Base-by-base conservation (phyloP, 306 rosid genomes). In the Gastrolobium bilobum region DNA sequence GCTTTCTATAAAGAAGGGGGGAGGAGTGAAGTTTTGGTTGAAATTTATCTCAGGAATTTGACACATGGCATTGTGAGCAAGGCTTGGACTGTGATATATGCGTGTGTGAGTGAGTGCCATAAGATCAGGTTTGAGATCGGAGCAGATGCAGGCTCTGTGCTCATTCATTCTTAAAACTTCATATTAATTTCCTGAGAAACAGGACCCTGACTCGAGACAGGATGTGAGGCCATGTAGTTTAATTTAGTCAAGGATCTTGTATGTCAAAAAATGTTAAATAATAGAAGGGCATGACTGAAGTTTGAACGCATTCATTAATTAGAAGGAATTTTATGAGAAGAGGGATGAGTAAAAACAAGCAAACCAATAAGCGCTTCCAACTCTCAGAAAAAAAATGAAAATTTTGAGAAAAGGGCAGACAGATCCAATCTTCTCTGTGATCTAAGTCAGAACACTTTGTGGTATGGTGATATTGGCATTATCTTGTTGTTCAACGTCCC, bases 201-300 rank as follows among this genome's bases (percentile, higher is more conserved):
- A 3, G 33, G n/a, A 64, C 39, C 40, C 20, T 77, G 44, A 68
- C 73, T 60, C 42, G 14, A 35, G 74, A 53, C 31, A 1, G 13
- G 7, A 20, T 26, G 10, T 58, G 7, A 5, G 35, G 31, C 38
- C 31, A 58, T 63, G 34, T 73, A 37, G 60, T 60, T 75, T 15
- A 47, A 43, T 33, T 56, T 39, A 20, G 42, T 59, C 9, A 67
- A 13, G 52, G 37, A 67, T 29, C 43, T 40, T 74, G 68, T 5
- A 43, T 65, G 50, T n/a, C 50, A 44, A 51, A 2, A 31, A 64
- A 6, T 50, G 10, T 13, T 40, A 11, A 56, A 29, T 66, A n/a
- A 29, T 66, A n/a, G 7, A 66, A 26, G 14, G 51, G 15, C 71
- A 65, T 30, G 42, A 10, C 67, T 77, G 58, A 40, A 39, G 44